phyloP scores from a whole-genome alignment of 164 flowering plant species.

The Cinnamomum micranthum region DNA sequence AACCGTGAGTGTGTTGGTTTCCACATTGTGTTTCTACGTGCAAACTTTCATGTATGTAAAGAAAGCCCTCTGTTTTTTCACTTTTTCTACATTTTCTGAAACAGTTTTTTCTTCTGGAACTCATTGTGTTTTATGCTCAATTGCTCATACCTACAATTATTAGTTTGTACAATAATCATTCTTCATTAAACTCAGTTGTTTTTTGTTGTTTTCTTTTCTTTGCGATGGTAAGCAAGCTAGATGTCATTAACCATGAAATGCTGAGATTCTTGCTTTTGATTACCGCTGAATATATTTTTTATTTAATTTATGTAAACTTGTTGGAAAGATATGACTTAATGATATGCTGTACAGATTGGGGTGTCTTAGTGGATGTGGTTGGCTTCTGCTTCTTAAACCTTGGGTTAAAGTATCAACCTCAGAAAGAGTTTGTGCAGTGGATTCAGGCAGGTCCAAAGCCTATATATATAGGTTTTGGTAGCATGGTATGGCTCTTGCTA shows the following conservation, averaged over 20 bases:
- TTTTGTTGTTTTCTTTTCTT: too few species aligned
- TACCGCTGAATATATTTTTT: not conserved
- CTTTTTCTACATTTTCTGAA: too few species aligned
- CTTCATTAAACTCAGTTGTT: too few species aligned
- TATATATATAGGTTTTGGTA: slow-evolving; percentile 91
- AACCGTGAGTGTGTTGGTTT: too few species aligned
- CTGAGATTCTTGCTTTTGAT: not conserved
- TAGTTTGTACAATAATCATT: too few species aligned
- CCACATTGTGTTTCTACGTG: too few species aligned
- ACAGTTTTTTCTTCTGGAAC: too few species aligned
- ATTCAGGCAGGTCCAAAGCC: slow-evolving; percentile 64
- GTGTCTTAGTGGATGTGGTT: slow-evolving; percentile 79
- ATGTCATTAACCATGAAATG: not conserved
- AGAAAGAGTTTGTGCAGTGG: slow-evolving; percentile 57
- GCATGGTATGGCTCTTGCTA: slow-evolving; percentile 70
- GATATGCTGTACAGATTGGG: slow-evolving; percentile 71
- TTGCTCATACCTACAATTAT: too few species aligned
- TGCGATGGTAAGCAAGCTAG: too few species aligned
- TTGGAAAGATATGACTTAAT: slow-evolving; percentile 1
- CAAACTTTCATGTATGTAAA: too few species aligned
- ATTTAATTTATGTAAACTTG: not conserved
- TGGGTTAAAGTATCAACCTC: slow-evolving; percentile 68
- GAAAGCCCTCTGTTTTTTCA: too few species aligned
- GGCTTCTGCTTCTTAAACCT: slow-evolving; percentile 92
- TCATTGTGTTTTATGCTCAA: too few species aligned